Conservation (phyloP, 495 filamentous ascomycete genomes). For the Aspergillus bridgeri region DNA sequence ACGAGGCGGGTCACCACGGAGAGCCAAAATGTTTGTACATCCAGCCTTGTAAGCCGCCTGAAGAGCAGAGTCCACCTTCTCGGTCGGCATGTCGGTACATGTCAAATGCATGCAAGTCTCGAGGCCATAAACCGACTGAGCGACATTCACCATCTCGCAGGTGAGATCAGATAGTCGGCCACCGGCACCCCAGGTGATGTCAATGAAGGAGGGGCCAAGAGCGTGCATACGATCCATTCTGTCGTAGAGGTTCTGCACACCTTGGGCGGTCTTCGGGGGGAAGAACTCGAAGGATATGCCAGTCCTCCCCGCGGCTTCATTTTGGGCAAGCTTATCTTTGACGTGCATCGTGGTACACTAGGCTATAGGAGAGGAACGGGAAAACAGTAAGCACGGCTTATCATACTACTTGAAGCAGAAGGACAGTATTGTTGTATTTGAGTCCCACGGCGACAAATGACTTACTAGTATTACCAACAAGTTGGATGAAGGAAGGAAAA, state of each 20-base stretch:
- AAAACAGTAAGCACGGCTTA: not conserved
- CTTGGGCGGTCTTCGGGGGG: conserved; percentile 95
- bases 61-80: conserved; percentile 86
- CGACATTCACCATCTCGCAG: conserved; percentile 95
- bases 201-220: conserved; percentile 90
- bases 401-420: not conserved
- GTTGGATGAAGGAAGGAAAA: not conserved
- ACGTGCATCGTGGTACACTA: conserved; percentile 66
- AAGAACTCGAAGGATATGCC: conserved; percentile 99
- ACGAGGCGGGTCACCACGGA: conserved; percentile 91
- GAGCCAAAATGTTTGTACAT: conserved; percentile 95
- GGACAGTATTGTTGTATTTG: not conserved
- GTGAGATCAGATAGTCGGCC: conserved; percentile 87
- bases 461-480: not conserved
- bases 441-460: not conserved
- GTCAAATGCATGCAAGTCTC: conserved; percentile 99
- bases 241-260: conserved; percentile 99
- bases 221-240: conserved; percentile 98
- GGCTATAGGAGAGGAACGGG: not conserved
- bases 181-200: conserved; percentile 98
- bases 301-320: conserved; percentile 67
- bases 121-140: conserved; percentile 92
- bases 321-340: conserved; percentile 84
- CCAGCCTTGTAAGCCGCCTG: conserved; percentile 88
- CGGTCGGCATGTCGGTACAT: conserved; percentile 94